phyloP scores from a whole-genome alignment of 495 filamentous ascomycete genomes.

The Neurospora discreta region DNA sequence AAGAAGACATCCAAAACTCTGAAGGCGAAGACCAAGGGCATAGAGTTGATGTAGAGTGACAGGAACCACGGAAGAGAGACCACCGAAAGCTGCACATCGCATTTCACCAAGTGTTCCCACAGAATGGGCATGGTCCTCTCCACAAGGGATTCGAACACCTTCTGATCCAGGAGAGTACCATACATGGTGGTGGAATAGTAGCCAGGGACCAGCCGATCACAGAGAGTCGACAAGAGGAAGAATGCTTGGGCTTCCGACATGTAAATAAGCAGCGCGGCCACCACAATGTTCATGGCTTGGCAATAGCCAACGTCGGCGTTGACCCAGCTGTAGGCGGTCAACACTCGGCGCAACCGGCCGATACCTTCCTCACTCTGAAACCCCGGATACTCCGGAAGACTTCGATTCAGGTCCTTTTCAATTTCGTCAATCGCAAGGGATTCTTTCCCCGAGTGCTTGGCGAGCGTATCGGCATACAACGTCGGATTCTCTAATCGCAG shows the following conservation, averaged over 20 bases:
- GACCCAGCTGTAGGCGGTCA: conserved; percentile 94
- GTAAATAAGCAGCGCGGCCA: conserved; percentile 91
- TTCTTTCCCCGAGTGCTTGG: conserved; percentile 68
- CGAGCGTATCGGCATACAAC: conserved; percentile 70
- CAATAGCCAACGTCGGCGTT: conserved; percentile 94
- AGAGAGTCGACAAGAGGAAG: conserved; percentile 83
- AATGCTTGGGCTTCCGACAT: conserved; percentile 96
- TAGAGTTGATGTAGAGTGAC: conserved; percentile 96
- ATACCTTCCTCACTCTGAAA: conserved; percentile 97
- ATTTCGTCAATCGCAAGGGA: conserved; percentile 97
- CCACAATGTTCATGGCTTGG: conserved; percentile 99
- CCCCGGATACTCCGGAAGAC: conserved; percentile 90
- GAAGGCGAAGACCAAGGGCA: conserved; percentile 96
- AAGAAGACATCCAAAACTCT: conserved; percentile 96
- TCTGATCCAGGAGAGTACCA: conserved; percentile 89
- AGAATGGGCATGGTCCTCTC: conserved; percentile 98
- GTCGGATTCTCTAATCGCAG: conserved; percentile 76
- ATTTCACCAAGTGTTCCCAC: conserved; percentile 93
- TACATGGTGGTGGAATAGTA: conserved; percentile 99
- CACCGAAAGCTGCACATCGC: conserved; percentile 95
- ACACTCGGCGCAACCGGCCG: conserved; percentile 71
- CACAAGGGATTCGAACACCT: conserved; percentile 91
- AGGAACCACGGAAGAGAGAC: conserved; percentile 97
- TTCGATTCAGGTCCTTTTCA: conserved; percentile 93
- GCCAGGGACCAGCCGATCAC: conserved; percentile 84